These are phyloP conservation scores for Stereocaulon alpinum DNA, from an alignment of 495 filamentous ascomycete genomes.

Conservation along the genomic window DNA sequence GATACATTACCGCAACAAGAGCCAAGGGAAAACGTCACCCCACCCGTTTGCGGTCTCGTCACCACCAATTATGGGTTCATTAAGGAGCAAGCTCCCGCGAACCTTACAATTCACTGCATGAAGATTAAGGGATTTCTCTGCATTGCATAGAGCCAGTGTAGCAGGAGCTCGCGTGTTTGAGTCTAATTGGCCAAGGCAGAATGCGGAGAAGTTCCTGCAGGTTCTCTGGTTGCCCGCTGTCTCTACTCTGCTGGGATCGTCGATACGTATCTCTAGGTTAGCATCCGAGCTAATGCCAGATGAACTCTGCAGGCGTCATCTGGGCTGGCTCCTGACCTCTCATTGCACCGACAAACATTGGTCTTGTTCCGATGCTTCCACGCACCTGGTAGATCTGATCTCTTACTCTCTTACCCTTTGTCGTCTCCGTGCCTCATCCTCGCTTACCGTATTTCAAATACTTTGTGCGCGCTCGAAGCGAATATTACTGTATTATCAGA, in stretches of 20 bases:
- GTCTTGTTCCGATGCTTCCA: neutral
- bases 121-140: neutral
- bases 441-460: too few species aligned
- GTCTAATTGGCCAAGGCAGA: neutral
- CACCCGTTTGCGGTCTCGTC: slow-evolving; percentile 1
- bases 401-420: neutral
- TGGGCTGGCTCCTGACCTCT: neutral
- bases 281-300: neutral
- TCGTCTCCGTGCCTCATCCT: neutral
- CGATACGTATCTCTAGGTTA: neutral
- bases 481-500: neutral
- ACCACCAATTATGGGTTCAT: neutral
- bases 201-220: slow-evolving; percentile 1
- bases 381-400: neutral
- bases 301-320: neutral
- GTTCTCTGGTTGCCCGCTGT: neutral
- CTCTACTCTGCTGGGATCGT: neutral
- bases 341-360: neutral
- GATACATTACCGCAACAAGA: neutral
- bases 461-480: neutral
- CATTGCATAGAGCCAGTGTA: neutral
- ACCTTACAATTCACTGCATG: slow-evolving; percentile 3
- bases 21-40: neutral
- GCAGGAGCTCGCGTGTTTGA: slow-evolving; percentile 3
- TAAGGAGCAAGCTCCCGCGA: neutral